phyloP scores from a whole-genome alignment of 129 eudicot genomes.

The Chrysanthemum seticuspe region DNA sequence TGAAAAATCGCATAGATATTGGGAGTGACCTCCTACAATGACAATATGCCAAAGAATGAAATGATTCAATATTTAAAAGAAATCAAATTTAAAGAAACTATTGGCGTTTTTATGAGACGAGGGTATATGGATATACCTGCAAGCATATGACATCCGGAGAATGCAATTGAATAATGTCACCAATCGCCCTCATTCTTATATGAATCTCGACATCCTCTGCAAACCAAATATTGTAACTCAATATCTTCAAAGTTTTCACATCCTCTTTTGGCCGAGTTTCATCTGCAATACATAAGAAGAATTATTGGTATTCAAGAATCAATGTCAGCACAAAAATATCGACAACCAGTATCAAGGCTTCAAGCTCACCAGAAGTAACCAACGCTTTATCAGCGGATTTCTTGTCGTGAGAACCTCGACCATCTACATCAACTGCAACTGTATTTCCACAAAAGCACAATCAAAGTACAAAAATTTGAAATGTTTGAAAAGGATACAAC shows the following conservation, averaged over 20 bases:
- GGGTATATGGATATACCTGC: conserved; percentile 47
- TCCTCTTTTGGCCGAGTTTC: conserved; percentile 24
- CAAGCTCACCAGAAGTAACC: background rate
- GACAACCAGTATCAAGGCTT: background rate
- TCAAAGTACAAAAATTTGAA: too few relatives aligned
- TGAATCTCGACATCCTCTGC: conserved; percentile 79
- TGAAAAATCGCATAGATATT: conserved; percentile 57
- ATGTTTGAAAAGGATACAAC: too few relatives aligned
- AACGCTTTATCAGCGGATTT: background rate
- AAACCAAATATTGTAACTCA: conserved; percentile 94
- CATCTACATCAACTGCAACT: too few relatives aligned
- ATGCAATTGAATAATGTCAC: conserved; percentile 72
- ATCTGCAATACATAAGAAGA: conserved; percentile 12
- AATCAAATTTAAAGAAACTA: too few relatives aligned
- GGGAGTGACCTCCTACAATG: conserved; percentile 83
- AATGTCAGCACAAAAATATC: background rate
- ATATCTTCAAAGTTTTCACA: conserved; percentile 47
- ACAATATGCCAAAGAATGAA: background rate
- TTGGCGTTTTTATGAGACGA: too few relatives aligned
- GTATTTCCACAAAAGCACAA: too few relatives aligned
- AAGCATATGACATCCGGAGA: conserved; percentile 82
- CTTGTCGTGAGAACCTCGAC: too few relatives aligned
- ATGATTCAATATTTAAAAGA: too few relatives aligned
- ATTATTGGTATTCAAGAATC: too few relatives aligned
- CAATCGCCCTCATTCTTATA: conserved; percentile 75